These are phyloP conservation scores for Saturnispora sekii DNA, from an alignment of 805 yeast species.

Conservation along the genomic window DNA sequence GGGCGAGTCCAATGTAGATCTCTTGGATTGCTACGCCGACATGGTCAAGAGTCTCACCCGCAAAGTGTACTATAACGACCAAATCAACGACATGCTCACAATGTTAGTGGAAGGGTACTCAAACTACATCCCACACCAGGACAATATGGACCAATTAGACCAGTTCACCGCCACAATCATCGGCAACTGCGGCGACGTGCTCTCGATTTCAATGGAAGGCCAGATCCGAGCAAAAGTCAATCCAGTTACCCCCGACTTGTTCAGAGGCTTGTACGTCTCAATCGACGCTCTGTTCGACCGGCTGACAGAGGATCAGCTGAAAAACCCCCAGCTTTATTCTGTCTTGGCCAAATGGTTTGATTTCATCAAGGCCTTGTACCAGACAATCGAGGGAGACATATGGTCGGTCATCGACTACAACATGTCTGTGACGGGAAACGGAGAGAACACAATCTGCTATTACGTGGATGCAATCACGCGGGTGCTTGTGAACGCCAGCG, in stretches of 20 bases:
- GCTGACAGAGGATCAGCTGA: no score
- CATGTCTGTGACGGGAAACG: conserved; percentile 30
- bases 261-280: neutral
- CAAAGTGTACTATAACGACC: conserved; percentile 81
- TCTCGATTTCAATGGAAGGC: no score
- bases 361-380: conserved; percentile 28
- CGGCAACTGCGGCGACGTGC: no score
- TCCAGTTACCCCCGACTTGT: conserved; percentile 25
- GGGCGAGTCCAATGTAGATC: conserved; percentile 13
- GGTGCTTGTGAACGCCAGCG: neutral
- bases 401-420: conserved; percentile 31
- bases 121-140: no score
- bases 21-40: conserved; percentile 33
- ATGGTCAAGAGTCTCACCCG: conserved; percentile 63
- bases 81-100: conserved; percentile 68
- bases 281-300: no score
- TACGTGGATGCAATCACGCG: conserved; percentile 27
- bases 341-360: conserved; percentile 26
- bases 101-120: conserved; percentile 26
- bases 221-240: conserved; percentile 30
- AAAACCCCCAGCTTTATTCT: no score
- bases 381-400: conserved; percentile 11
- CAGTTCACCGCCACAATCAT: no score
- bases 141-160: no score
- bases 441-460: conserved; percentile 33